These are phyloP conservation scores for Solanum etuberosum DNA, from an alignment of 257 asterid genomes.

Conservation along the genomic window DNA sequence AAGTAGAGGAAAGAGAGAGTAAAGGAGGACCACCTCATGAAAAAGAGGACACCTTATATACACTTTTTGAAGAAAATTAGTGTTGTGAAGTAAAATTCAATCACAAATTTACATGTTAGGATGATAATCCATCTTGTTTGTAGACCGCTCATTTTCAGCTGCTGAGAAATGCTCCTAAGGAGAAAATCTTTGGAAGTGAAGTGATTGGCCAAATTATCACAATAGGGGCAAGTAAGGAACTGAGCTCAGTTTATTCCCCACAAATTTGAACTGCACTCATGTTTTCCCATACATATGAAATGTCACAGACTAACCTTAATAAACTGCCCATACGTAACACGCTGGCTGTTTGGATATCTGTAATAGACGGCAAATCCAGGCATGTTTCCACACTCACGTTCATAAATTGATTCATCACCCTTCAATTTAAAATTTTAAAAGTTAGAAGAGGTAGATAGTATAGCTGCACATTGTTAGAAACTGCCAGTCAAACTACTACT, in stretches of 20 bases:
- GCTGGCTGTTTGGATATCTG: conserved; percentile 95
- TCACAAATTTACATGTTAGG: neutral
- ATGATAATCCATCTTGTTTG: neutral
- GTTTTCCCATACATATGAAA: neutral
- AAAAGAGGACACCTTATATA: neutral
- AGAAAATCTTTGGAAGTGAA: neutral
- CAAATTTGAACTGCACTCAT: neutral
- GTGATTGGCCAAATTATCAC: neutral
- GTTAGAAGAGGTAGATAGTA: neutral
- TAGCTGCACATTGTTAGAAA: neutral
- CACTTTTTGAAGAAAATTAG: neutral
- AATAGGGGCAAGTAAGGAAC: neutral
- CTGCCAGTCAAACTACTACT: neutral
- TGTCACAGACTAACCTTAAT: conserved; percentile 57
- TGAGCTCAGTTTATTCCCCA: neutral
- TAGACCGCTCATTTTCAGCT: neutral
- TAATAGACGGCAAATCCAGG: conserved; percentile 99
- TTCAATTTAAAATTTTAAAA: neutral
- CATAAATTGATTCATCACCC: conserved; percentile 90
- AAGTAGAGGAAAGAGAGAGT: neutral
- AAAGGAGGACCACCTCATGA: neutral
- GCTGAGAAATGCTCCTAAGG: neutral
- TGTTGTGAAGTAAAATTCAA: neutral
- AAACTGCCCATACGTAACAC: conserved; percentile 89
- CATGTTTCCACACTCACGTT: conserved; percentile 98